Base-by-base conservation (phyloP, 139 green algal genomes). In the Chlamydomonas sp. region DNA sequence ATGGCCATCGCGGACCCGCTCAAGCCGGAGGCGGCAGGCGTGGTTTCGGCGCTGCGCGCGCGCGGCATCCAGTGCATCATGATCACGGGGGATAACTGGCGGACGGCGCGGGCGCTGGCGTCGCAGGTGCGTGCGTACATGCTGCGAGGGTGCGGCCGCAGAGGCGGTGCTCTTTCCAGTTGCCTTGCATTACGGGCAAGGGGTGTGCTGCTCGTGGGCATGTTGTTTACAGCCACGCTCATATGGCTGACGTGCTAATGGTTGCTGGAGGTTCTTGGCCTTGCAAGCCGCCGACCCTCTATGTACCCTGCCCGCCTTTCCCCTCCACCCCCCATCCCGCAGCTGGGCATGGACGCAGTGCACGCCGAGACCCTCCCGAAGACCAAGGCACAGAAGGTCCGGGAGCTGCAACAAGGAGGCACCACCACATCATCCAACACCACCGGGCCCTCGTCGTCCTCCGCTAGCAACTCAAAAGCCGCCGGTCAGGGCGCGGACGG, bases 11-110 rank as follows among this genome's bases (percentile, higher is more conserved):
- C 92, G 1, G 97, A 99, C 91, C 95, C 95, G 1, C 73, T 99
- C 49, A 99, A 98, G 90, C 95, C 96, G 0, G 98, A 99, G 92
- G 97, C 98, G 3, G 67, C 84, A 3, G 94, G 91, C 2, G 97
- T 99, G 75, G 93, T 99, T 10, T 89, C 82, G 67, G 89, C 89
- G n/a, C 88, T 96, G 78, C 78, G 93, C 60, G 64, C 71, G 71
- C 90, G 86, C 58, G 75, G 77, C 61, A 81, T 92, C 15, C 14
- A 88, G 12, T 93, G 89, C 69, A 74, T 88, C 59, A 90, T 94
- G 86, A 72, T 91, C 20, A 89, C 89, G 59, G 90, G 90, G 0
- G 87, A 91, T 80, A 91, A 93, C 87, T 66, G 63, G 77, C 88
- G 91, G 64, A 92, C 87, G 12, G 93, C 93, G 1, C 63, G 81